Evolutionary conservation across 1,284 basidiomycete genomes (phyloP).

Genomic region (Ceratobasidium sp.): DNA sequence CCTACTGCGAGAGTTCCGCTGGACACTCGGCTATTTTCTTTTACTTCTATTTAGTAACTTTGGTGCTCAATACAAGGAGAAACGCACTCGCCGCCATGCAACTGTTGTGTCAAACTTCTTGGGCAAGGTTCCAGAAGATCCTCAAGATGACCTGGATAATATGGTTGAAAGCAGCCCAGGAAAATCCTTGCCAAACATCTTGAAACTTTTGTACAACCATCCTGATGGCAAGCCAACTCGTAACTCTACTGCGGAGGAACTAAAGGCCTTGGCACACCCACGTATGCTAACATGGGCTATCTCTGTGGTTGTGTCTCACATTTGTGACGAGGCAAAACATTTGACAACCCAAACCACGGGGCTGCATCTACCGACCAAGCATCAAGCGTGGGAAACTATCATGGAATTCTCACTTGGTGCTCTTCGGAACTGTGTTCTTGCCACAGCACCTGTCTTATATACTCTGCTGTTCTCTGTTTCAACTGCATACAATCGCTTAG

Average conservation of each 20-base stretch:
- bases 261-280: background rate
- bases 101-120: too few relatives aligned
- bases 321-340: background rate
- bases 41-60: background rate
- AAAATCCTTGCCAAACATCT: background rate
- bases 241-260: background rate
- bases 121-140: background rate
- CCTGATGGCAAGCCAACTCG: background rate
- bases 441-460: background rate
- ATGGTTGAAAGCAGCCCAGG: background rate
- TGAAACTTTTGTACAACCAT: conserved; percentile 7
- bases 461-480: background rate
- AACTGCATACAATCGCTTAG: background rate
- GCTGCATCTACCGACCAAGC: background rate
- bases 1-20: background rate
- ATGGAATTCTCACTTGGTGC: background rate
- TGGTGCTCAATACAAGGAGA: too few relatives aligned
- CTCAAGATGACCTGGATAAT: too few relatives aligned
- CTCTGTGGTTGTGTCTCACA: background rate
- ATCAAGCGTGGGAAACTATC: background rate
- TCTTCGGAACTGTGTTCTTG: background rate
- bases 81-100: background rate
- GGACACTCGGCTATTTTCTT: conserved; percentile 3
- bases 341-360: background rate
- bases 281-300: background rate